Percentiles rank a stretch among this genome's conserved stretches.
Evolutionary conservation across 108 stramenopile genomes (phyloP).

Genomic region (Skeletonema potamos): DNA sequence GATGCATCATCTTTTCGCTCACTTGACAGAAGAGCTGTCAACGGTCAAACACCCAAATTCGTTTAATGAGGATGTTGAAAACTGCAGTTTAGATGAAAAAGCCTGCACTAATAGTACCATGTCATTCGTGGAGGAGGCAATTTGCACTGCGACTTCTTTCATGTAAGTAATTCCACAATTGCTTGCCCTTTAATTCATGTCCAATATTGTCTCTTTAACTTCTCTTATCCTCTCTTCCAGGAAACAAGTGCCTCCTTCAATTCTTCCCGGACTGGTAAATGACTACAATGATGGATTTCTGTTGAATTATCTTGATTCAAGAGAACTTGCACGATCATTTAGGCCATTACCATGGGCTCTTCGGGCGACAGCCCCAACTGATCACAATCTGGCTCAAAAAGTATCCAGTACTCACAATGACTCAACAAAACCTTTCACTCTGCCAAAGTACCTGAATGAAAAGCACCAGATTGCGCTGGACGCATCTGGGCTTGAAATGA

Average conservation of each 20-base stretch:
- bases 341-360: constrained; percentile 2
- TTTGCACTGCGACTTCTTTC: constrained; percentile 7
- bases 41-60: neutral
- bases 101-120: neutral
- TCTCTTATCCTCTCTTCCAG: neutral
- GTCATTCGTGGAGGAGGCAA: constrained; percentile 19
- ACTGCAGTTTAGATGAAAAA: neutral
- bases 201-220: neutral
- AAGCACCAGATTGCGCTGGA: constrained; percentile 19
- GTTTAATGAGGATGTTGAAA: neutral
- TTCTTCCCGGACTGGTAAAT: neutral
- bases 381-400: constrained; percentile 4
- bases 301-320: neutral
- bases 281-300: constrained; percentile 8
- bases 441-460: neutral
- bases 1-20: constrained; percentile 1
- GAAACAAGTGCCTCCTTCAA: constrained; percentile 8
- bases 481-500: constrained; percentile 14
- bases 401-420: neutral
- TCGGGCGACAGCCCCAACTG: constrained; percentile 18
- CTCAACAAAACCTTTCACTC: neutral
- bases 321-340: neutral
- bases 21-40: constrained; percentile 8
- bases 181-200: neutral
- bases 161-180: constrained; percentile 2